These are phyloP conservation scores for Lentinus brumalis DNA, from an alignment of 768 basidiomycete species.

Conservation along the genomic window DNA sequence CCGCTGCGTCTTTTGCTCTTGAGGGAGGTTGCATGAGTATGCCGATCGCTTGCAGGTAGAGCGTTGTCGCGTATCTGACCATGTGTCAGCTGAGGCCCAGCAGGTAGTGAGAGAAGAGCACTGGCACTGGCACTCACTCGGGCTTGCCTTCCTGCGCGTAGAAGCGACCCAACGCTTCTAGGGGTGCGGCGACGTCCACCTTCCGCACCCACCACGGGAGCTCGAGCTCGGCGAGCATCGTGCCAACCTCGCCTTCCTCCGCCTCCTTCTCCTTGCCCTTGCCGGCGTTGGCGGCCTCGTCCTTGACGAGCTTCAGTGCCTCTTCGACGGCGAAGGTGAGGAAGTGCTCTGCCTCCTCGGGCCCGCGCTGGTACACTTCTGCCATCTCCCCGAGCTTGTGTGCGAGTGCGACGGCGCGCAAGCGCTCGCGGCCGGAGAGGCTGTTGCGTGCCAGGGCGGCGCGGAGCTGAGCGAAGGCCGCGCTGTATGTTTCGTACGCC, in stretches of 20 bases:
- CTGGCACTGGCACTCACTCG: slow-evolving; percentile 50
- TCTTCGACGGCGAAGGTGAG: slow-evolving; percentile 47
- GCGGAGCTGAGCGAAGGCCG: slow-evolving; percentile 21
- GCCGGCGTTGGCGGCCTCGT: slow-evolving; percentile 20
- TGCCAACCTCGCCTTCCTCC: slow-evolving; percentile 8
- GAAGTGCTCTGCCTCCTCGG: slow-evolving; percentile 45
- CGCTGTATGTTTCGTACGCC: slow-evolving; percentile 33
- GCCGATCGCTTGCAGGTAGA: slow-evolving; percentile 67
- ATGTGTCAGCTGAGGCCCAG: background rate
- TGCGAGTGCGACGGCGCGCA: slow-evolving; percentile 47
- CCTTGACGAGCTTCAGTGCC: slow-evolving; percentile 39
- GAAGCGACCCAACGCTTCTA: slow-evolving; percentile 66
- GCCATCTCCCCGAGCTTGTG: slow-evolving; percentile 48
- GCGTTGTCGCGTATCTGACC: slow-evolving; percentile 58
- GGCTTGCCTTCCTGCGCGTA: slow-evolving; percentile 57
- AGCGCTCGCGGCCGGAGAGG: slow-evolving; percentile 39
- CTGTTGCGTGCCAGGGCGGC: slow-evolving; percentile 6
- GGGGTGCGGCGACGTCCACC: slow-evolving; percentile 64
- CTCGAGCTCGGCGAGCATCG: slow-evolving; percentile 45
- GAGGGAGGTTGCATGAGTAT: slow-evolving; percentile 51
- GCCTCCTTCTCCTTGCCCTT: slow-evolving; percentile 16
- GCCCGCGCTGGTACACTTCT: slow-evolving; percentile 33
- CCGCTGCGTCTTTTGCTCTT: slow-evolving; percentile 26
- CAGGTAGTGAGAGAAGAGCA: slow-evolving; percentile 12
- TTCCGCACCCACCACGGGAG: slow-evolving; percentile 62